Percentiles rank a stretch among this genome's conserved stretches.
Conservation (phyloP, 495 filamentous ascomycete species). For the Penicillium robsamsonii region DNA sequence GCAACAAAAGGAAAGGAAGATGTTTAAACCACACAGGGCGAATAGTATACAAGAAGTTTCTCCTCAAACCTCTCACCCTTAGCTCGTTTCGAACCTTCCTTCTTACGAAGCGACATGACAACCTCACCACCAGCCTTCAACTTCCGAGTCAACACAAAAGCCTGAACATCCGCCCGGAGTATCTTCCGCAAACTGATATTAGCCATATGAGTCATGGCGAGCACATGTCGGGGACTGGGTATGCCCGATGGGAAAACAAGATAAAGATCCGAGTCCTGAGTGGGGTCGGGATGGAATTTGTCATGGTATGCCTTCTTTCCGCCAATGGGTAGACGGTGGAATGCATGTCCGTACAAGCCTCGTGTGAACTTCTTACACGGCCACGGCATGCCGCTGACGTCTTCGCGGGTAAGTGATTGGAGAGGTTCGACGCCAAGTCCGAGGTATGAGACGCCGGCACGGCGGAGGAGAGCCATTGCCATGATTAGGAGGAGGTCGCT, state of each 20-base stretch:
- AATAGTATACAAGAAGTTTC: not conserved
- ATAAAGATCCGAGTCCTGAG: slow-evolving; percentile 33
- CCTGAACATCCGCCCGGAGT: slow-evolving; percentile 22
- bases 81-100: not conserved
- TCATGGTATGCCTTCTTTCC: slow-evolving; percentile 48
- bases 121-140: not conserved
- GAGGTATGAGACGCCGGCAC: slow-evolving; percentile 33
- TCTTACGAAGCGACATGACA: not conserved
- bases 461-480: slow-evolving; percentile 37
- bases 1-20: not conserved
- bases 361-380: slow-evolving; percentile 28
- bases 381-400: slow-evolving; percentile 31
- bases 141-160: slow-evolving; percentile 7
- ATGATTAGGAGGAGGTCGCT: slow-evolving; percentile 40
- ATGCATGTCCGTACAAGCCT: slow-evolving; percentile 29
- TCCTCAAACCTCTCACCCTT: not conserved
- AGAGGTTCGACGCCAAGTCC: slow-evolving; percentile 44
- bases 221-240: slow-evolving; percentile 30
- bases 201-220: slow-evolving; percentile 42
- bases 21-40: too few species aligned
- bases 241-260: slow-evolving; percentile 37
- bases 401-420: slow-evolving; percentile 19
- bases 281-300: slow-evolving; percentile 38
- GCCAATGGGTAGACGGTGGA: slow-evolving; percentile 31
- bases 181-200: slow-evolving; percentile 37